Evolutionary conservation across 2,329 filamentous ascomycete species (phyloP), one percentile per base, ranked within the genome.

Genomic region (Xylaria sp.): DNA sequence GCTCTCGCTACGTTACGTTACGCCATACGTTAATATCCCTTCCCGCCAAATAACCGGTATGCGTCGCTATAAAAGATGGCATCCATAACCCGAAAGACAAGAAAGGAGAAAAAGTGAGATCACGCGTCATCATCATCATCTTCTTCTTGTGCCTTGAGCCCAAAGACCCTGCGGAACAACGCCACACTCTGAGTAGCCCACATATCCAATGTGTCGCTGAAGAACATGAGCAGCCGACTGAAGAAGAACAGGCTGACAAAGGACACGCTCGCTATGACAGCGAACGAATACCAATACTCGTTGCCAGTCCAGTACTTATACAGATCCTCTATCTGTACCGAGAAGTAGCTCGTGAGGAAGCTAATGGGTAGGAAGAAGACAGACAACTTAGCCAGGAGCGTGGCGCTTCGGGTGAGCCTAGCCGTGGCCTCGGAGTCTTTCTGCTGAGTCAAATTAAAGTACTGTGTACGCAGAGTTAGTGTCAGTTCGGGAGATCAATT

Each of bases 371-470:
- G 83, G 80, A 94, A 94, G 60, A 93, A 82, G 48, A 93, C 91
- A 12, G 89, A 92, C 5, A 91, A 87, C 77, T 94, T 93, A 55
- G 90, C 91, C 11, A 94, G 83, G 4, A 94, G 81, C 4, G 93
- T 88, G 3, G 91, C 92, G 70, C 91, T 89, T 65, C 91, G 84
- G 0, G 91, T 93, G 21, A 94, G 84, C 21, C 89, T 86, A 67
- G 92, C 91, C 11, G 93, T 91, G 3, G 89, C 88, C 71, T 89
- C 86, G 0, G 90, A 92, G 78, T 93, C 90, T 76, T 92, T 93
- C 75, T 93, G 88, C 19, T 91, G 88, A 66, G 91, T 92, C 71
- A 94, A 85, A 77, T 92, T 93, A 83, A 93, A 93, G 77, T 93
- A 93, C 89, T 92, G 67, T 4, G 17, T 55, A 39, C 60, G 27